Base-by-base conservation (phyloP, 192 early-diverging fungal genomes). In the Pilobolus umbonatus region DNA sequence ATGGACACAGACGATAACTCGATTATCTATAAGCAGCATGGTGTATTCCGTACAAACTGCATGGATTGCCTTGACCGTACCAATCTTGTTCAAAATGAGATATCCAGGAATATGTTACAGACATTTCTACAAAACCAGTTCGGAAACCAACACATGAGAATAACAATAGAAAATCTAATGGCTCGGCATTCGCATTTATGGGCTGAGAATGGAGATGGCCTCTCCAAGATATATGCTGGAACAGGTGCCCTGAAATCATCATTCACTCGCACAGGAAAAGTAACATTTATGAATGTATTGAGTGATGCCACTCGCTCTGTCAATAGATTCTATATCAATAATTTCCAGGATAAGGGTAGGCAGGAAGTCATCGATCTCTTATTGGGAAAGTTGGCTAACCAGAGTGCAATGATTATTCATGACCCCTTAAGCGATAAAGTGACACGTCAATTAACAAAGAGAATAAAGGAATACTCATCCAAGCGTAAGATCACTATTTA, bases 21-120 rank as follows among this genome's bases (percentile, higher is more conserved):
- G 4, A 67, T 90, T 2, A 60, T 92, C 12, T 73, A 69, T 21
- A 67, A 71, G 5, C 98, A 98, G 69, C 68, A 81, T 9, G 95
- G 96, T 21, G 84, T 93, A 5, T 85, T 94, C 49, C 88, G 98
- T 47, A 88, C 95, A 2, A 99, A 99, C 71, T 99, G 98, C 73
- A 96, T 99, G 89, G 98, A 99, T 75, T 99, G 98, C 69, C 74
- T 99, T 32, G 98, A 99, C 67, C 87, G 98, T 61, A 99, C 98
- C 28, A 99, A 99, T 65, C 96, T 99, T 22, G 94, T 98, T 17
- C 98, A 99, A 67, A 91, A 76, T 71, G 80, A 82, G 35, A 50
- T 92, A 9, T 87, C 88, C 15, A 80, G 77, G 31, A 57, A 60
- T 6, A 67, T 78, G 1, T 44, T 86, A 6, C 59, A 70, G 3